A percentile compares a stretch with the other conserved stretches of the same genome.
These are phyloP conservation scores for Yamadazyma kanchanaburiensis DNA, from an alignment of 1,139 yeast genomes.

Conservation along the genomic window DNA sequence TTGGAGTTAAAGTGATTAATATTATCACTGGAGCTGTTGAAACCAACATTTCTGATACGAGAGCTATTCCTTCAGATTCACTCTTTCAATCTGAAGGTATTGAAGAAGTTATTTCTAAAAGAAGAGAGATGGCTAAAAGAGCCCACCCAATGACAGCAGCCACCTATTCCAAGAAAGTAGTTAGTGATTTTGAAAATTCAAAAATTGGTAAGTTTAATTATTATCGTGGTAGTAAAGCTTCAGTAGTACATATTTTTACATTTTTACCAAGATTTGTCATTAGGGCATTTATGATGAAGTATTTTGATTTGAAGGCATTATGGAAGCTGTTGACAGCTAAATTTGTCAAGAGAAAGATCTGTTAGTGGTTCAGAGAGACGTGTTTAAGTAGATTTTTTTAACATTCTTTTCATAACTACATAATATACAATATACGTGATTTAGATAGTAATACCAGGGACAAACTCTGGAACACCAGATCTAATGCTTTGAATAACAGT, in stretches of 20 bases:
- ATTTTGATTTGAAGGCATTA: slow-evolving; percentile 43
- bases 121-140: slow-evolving; percentile 60
- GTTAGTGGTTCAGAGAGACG: not conserved
- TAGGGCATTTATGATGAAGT: slow-evolving; percentile 40
- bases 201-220: slow-evolving; percentile 35
- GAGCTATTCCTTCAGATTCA: slow-evolving; percentile 56
- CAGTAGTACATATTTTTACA: slow-evolving; percentile 30
- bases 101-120: slow-evolving; percentile 41
- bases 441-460: slow-evolving; percentile 15
- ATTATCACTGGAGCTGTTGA: slow-evolving; percentile 53
- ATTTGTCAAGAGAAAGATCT: slow-evolving; percentile 1
- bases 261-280: slow-evolving; percentile 49
- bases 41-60: slow-evolving; percentile 54
- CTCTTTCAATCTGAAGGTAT: slow-evolving; percentile 51
- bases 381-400: not conserved
- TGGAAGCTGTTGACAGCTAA: slow-evolving; percentile 16
- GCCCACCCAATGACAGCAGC: slow-evolving; percentile 60
- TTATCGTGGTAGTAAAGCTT: slow-evolving; percentile 56
- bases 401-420: not conserved
- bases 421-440: not conserved
- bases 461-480: slow-evolving; percentile 34
- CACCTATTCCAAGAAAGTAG: slow-evolving; percentile 53
- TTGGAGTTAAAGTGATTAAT: slow-evolving; percentile 61
- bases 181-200: slow-evolving; percentile 44
- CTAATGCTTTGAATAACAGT: slow-evolving; percentile 35